These are phyloP conservation scores for Scytalidium sp. DNA, from an alignment of 2,329 filamentous ascomycete genomes.

Conservation along the genomic window DNA sequence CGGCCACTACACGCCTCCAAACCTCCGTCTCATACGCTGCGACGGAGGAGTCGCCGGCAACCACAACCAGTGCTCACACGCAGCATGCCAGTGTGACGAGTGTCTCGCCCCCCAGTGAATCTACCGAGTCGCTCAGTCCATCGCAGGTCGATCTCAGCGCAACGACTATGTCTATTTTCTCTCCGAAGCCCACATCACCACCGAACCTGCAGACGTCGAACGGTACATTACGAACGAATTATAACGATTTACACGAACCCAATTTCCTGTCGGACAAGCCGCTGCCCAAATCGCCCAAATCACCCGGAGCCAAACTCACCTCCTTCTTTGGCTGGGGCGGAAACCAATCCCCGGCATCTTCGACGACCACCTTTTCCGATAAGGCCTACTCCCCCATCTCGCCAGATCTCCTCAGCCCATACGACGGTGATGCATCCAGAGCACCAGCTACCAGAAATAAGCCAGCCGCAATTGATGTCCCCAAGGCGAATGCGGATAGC, in stretches of 20 bases:
- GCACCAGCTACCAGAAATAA: conserved; percentile 24
- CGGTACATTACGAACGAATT: conserved; percentile 17
- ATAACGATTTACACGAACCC: conserved; percentile 23
- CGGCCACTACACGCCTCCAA: conserved; percentile 15
- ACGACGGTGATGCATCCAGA: conserved; percentile 19
- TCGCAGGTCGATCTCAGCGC: conserved; percentile 27
- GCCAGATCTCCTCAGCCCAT: conserved; percentile 40
- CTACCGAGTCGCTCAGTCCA: conserved; percentile 22
- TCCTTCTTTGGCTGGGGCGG: conserved; percentile 66
- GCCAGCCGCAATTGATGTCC: conserved; percentile 32
- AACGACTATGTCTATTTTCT: conserved; percentile 31
- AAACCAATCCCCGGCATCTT: conserved; percentile 50
- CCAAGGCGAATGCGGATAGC: conserved; percentile 35
- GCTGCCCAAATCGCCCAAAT: conserved; percentile 45
- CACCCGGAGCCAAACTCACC: conserved; percentile 46
- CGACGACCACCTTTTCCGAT: conserved; percentile 59
- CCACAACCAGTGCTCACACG: conserved; percentile 7
- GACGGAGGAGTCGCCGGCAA: background rate
- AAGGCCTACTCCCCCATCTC: conserved; percentile 56
- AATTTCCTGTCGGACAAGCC: conserved; percentile 22
- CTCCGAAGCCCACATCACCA: conserved; percentile 27
- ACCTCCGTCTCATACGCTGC: conserved; percentile 8
- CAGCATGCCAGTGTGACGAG: conserved; percentile 27
- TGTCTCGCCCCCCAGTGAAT: conserved; percentile 23
- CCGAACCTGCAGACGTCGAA: conserved; percentile 20